These are phyloP conservation scores for Aspergillus heteromorphus DNA, from an alignment of 495 filamentous ascomycete species.

Conservation along the genomic window DNA sequence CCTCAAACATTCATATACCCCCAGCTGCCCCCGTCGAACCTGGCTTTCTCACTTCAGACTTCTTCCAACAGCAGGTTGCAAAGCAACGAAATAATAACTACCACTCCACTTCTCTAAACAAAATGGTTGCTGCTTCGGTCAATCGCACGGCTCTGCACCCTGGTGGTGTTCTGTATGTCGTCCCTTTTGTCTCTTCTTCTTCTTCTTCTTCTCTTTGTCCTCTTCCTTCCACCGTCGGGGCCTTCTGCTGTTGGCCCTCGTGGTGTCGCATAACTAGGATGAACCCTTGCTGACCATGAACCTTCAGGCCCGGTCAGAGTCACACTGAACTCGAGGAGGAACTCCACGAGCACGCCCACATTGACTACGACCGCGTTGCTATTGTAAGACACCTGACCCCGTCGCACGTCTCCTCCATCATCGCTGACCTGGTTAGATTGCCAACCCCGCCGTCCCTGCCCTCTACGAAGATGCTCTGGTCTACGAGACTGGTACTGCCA, in stretches of 20 bases:
- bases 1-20: conserved; percentile 44
- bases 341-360: conserved; percentile 96
- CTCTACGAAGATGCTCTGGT: conserved; percentile 99
- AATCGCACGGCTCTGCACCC: conserved; percentile 90
- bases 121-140: conserved; percentile 70
- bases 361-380: conserved; percentile 97
- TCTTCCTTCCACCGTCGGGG: background rate
- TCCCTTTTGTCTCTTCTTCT: conserved; percentile 11
- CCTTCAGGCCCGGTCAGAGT: conserved; percentile 64
- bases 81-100: conserved; percentile 61
- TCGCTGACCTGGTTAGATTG: conserved; percentile 51
- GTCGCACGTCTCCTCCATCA: conserved; percentile 1
- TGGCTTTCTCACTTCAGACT: conserved; percentile 51
- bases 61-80: conserved; percentile 53
- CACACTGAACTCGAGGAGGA: conserved; percentile 98
- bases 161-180: conserved; percentile 80
- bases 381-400: conserved; percentile 58
- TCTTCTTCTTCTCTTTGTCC: conserved; percentile 9
- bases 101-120: conserved; percentile 53
- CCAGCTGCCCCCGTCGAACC: conserved; percentile 38
- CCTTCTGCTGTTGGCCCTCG: background rate
- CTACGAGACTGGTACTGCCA: conserved; percentile 96
- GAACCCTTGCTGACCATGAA: conserved; percentile 28
- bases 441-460: conserved; percentile 85
- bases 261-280: background rate